Evolutionary conservation across 495 filamentous ascomycete species (phyloP).

Genomic region (Platismatia glauca): DNA sequence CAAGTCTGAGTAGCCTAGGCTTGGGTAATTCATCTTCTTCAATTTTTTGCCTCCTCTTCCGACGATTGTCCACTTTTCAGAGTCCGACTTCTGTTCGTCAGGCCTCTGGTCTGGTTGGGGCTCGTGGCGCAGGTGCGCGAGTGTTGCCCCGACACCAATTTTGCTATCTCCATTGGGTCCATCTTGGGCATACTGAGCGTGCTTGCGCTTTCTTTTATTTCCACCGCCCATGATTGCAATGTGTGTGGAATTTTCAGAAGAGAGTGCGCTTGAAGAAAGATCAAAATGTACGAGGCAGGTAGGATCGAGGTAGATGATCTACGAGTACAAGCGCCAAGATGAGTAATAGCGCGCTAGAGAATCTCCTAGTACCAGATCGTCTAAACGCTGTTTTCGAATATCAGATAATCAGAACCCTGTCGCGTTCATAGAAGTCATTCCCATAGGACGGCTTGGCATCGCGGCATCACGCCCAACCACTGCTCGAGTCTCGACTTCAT

Average conservation of each 20-base stretch:
- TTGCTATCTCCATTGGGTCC: background rate
- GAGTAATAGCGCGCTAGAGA: too few relatives aligned
- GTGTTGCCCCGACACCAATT: slow-evolving; percentile 14
- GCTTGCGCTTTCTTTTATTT: slow-evolving; percentile 22
- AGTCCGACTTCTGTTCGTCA: slow-evolving; percentile 6
- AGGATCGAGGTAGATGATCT: too few relatives aligned
- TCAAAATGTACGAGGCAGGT: too few relatives aligned
- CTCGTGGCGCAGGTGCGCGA: slow-evolving; percentile 16
- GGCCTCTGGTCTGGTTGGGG: background rate
- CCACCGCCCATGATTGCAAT: slow-evolving; percentile 6
- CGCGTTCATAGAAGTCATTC: background rate
- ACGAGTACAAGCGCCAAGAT: too few relatives aligned
- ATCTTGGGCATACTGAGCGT: slow-evolving; percentile 13
- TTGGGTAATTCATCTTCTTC: slow-evolving; percentile 68
- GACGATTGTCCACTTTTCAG: slow-evolving; percentile 20
- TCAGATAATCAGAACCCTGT: background rate
- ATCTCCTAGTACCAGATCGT: too few relatives aligned
- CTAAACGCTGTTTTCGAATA: background rate
- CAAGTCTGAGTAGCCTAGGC: slow-evolving; percentile 57
- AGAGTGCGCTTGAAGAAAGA: background rate
- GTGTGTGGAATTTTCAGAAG: background rate
- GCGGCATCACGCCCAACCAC: background rate
- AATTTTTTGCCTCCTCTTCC: slow-evolving; percentile 23
- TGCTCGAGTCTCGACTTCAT: background rate
- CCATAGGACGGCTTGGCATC: background rate